Base-by-base conservation (phyloP, 257 asterid genomes). In the Plantago major region DNA sequence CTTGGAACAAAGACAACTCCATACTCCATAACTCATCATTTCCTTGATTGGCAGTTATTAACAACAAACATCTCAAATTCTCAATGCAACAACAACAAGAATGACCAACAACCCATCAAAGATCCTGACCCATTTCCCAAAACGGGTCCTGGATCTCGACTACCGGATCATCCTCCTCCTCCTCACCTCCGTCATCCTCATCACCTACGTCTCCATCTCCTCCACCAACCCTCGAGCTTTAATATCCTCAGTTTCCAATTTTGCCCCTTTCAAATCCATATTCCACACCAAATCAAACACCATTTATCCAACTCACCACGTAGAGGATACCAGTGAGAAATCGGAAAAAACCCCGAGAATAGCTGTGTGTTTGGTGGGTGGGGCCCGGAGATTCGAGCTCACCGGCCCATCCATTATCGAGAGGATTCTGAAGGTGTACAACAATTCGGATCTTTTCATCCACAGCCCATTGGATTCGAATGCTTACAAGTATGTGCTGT, bases 281-380 rank as follows among this genome's bases (percentile, higher is more conserved):
- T 72, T 88, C 54, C 60, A 47, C 45, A 17, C 22, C 50, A 40
- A 17, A 11, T 9, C 58, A 11, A 22, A 2, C 3, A 6, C 42
- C 5, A 4, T 7, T 7, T 33, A 50, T 9, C n/a, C n/a, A n/a
- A n/a, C n/a, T n/a, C n/a, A n/a, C n/a, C 2, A 50, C 55, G 30
- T 22, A 22, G 26, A 1, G 5, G 18, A 15, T 33, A 18, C 17
- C 3, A 50, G 16, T 52, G 1, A 7, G 33, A 43, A 30, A 5
- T 62, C 37, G 60, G 37, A 74, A 44, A 71, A 67, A 5, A 68
- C 73, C 64, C 62, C 95, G 44, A 80, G 87, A 65, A 89, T 93
- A 13, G 99, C 96, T 14, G 96, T 93, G 6, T 93, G 99, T 60
- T 74, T 93, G 78, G 97, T 93, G 19, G 99, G 99, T 17, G 99